These are phyloP conservation scores for Diaporthe sp. DNA, from an alignment of 2,329 filamentous ascomycete species.

Conservation along the genomic window DNA sequence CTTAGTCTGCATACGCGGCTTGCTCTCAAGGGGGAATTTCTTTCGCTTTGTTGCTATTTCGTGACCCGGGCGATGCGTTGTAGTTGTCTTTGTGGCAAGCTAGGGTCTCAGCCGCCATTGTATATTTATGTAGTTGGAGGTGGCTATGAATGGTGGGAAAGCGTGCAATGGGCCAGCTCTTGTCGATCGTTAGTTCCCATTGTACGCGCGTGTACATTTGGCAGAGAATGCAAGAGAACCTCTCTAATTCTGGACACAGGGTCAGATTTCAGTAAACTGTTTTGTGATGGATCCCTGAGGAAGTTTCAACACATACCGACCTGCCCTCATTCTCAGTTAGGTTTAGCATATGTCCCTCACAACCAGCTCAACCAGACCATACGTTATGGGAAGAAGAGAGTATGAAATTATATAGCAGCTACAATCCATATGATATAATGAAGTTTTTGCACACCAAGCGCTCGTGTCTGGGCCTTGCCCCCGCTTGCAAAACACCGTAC, in stretches of 20 bases:
- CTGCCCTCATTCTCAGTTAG: background rate
- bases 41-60: background rate
- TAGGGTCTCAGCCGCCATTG: background rate
- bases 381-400: background rate
- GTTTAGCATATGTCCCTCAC: background rate
- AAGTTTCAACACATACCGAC: background rate
- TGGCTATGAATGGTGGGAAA: background rate
- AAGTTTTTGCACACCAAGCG: background rate
- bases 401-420: constrained; percentile 20
- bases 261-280: background rate
- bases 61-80: background rate
- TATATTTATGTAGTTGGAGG: background rate
- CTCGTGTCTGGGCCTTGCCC: constrained; percentile 4
- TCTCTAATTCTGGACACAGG: background rate
- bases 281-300: background rate
- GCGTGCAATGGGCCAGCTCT: background rate
- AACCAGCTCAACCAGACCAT: background rate
- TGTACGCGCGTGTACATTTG: background rate
- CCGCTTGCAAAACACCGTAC: constrained; percentile 14
- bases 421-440: background rate
- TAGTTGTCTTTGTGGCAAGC: background rate
- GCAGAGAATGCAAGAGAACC: background rate
- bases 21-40: too few relatives aligned
- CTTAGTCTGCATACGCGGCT: background rate
- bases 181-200: background rate